Base-by-base conservation (phyloP, 371 early-diverging fungal genomes). In the Mortierella sp. region DNA sequence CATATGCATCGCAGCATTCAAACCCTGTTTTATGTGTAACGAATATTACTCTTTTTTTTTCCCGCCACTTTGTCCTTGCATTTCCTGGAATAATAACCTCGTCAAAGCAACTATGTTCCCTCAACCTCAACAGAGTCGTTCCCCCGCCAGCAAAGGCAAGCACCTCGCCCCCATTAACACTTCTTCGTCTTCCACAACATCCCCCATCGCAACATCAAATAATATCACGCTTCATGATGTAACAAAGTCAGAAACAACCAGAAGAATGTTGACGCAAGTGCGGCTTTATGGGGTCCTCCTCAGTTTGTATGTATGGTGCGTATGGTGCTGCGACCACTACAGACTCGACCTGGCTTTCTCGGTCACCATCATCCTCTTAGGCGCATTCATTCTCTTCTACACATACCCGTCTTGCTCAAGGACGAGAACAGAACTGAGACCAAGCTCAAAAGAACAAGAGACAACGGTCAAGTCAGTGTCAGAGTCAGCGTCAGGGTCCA, bases 301-400 rank as follows among this genome's bases (percentile, higher is more conserved):
- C 11, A 42, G 41, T 14, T 23, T 63, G 0, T 59, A 63, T 39
- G 8, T 51, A 12, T 56, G 42, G 43, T 41, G 37, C 11, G 2
- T 64, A 12, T 62, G 63, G 64, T 70, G 58, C 44, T 70, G 70
- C 50, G 70, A 70, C 47, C 64, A 64, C 55, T 64, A 70, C 39
- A 64, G 26, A 0, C 41, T 54, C 5, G 28, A 44, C 31, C 44
- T 64, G 3, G 6, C 26, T 23, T 3, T 48, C 12, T 63, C 70
- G 0, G 0, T 48, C 30, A 23, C 19, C 28, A 26, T 64, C 32
- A 26, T 64, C 28, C 2, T 58, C 37, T 15, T 31, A 15, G 64
- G 70, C 1, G 46, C 30, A 24, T 26, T 43, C 41, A 12, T 61
- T 2, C 39, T 69, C 51, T 69, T 56, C 51, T 24, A 6, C n/a